Base-by-base conservation (phyloP, 1,284 basidiomycete species). In the Limonomyces culmigenus region DNA sequence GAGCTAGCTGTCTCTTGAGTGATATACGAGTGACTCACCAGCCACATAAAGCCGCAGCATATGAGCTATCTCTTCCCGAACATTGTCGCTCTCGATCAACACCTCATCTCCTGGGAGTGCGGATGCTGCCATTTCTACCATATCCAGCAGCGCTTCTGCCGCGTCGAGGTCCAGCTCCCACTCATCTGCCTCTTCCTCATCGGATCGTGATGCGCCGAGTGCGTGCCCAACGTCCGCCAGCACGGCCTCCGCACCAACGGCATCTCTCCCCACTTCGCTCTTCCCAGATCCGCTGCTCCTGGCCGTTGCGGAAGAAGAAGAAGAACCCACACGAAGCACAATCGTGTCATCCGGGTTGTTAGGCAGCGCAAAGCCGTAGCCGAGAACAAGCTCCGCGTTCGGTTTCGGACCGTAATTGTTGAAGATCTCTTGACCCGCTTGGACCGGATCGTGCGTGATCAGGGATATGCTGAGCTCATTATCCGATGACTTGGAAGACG, bases 321-420 rank as follows among this genome's bases (percentile, higher is more conserved):
- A n/a, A 27, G 25, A 8, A 17, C 30, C 79, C 32, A 92, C 60
- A 40, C 77, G 77, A 20, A 93, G 67, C 1, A 81, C 63, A 40
- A 89, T 78, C 1, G 78, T 78, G 50, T 92, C 88, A 46, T 89
- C 84, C 0, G 80, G 79, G 46, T 92, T 89, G 19, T 65, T 46
- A 1, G 63, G 56, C 2, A 89, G 51, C 2, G 80, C 70, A 53
- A 93, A 95, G 1, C 88, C 88, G 49, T 92, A 93, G 2, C 79
- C 84, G 3, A 93, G 65, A 33, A 93, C 70, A 20, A 93, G 66
- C 50, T 89, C 84, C 17, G 85, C 68, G 52, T 91, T 92, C 0
- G 86, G 74, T 52, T 87, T 88, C 0, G 70, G 65, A 0, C 84
- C 85, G 48, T 87, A 87, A 50, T 91, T 92, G 56, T 92, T 93